phyloP scores from a whole-genome alignment of 208 protist species.

The Kentomonas sorsogonicus region DNA sequence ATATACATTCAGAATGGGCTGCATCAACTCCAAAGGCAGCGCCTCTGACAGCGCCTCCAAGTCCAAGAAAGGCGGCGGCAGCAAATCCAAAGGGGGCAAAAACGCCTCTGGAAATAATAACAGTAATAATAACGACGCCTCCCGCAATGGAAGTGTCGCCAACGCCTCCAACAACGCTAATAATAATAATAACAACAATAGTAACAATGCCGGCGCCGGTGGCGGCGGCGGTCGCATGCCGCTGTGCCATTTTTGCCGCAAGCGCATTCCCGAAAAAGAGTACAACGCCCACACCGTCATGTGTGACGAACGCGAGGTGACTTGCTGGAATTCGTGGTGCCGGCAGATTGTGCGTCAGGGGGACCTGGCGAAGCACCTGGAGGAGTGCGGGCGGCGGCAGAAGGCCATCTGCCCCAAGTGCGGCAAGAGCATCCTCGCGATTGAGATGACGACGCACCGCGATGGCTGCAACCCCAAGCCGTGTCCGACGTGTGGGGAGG shows the following conservation, averaged over 20 bases:
- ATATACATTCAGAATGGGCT: conserved; percentile 25
- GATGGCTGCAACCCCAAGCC: conserved; percentile 65
- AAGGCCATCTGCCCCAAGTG: conserved; percentile 77
- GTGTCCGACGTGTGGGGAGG: conserved; percentile 65
- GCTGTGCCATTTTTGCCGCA: conserved; percentile 68
- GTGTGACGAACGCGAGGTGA: conserved; percentile 85
- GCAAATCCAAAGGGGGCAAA: not conserved
- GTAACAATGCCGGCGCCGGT: not conserved
- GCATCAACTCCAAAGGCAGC: conserved; percentile 33
- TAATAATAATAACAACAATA: not conserved
- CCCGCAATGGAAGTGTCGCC: no score
- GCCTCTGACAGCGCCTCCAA: conserved; percentile 9
- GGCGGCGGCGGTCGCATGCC: conserved; percentile 24
- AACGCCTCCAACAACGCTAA: not conserved
- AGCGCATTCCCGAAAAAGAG: conserved; percentile 62
- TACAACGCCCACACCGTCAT: conserved; percentile 84
- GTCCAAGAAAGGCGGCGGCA: not conserved
- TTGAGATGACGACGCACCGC: conserved; percentile 66
- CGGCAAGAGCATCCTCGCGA: conserved; percentile 51
- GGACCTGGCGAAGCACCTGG: conserved; percentile 62
- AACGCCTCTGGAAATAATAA: not conserved
- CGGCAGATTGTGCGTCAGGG: conserved; percentile 75
- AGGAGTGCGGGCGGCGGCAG: conserved; percentile 70
- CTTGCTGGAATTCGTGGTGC: conserved; percentile 86
- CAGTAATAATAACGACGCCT: not conserved